Percentiles rank a stretch among this genome's conserved stretches.
These are phyloP conservation scores for Pythium scleroteichum DNA, from an alignment of 352 stramenopile genomes.

Conservation along the genomic window DNA sequence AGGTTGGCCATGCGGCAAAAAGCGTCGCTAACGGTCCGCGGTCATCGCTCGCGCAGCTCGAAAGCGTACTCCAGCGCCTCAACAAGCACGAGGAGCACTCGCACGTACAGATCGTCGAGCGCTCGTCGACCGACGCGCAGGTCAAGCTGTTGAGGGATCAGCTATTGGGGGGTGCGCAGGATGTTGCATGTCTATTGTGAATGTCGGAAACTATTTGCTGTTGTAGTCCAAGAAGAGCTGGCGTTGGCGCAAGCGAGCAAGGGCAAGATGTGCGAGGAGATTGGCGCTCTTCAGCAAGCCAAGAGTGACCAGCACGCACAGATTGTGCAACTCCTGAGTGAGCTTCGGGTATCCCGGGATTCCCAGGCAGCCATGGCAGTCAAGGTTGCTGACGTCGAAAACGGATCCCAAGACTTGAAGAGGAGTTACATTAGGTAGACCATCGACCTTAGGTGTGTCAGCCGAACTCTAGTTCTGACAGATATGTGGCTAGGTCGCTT, in stretches of 20 bases:
- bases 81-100: slow-evolving; percentile 49
- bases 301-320: slow-evolving; percentile 48
- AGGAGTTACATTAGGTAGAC: slow-evolving; percentile 56
- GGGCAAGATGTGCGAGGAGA: slow-evolving; percentile 55
- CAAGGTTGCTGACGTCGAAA: slow-evolving; percentile 48
- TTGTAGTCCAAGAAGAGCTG: slow-evolving; percentile 60
- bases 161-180: slow-evolving; percentile 38
- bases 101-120: slow-evolving; percentile 46
- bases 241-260: slow-evolving; percentile 42
- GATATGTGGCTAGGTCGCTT: slow-evolving; percentile 40
- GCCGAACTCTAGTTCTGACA: background rate
- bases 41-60: slow-evolving; percentile 43
- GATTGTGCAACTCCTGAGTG: slow-evolving; percentile 40
- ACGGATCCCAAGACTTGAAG: slow-evolving; percentile 41
- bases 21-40: slow-evolving; percentile 15
- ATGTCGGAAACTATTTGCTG: slow-evolving; percentile 1
- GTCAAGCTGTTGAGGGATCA: slow-evolving; percentile 63
- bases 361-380: slow-evolving; percentile 42
- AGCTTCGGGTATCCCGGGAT: slow-evolving; percentile 51
- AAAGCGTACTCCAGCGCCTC: slow-evolving; percentile 57
- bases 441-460: background rate
- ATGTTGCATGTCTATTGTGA: background rate
- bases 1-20: background rate
- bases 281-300: slow-evolving; percentile 52
- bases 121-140: slow-evolving; percentile 41